phyloP scores from a whole-genome alignment of 257 asterid species.

The Jaltomata sinuosa region DNA sequence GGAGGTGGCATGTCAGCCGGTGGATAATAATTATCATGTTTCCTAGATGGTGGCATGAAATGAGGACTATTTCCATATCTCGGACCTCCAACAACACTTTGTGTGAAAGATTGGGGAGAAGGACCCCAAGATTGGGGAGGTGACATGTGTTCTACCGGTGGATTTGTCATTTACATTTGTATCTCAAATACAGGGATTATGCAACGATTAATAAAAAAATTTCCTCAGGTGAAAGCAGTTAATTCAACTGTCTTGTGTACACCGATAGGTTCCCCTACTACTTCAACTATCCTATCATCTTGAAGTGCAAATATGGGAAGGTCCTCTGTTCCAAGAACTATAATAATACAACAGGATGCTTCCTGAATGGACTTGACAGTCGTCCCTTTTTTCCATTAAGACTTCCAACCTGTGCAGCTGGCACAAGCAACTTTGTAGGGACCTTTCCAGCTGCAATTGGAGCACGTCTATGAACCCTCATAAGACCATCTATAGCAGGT shows the following conservation, averaged over 20 bases:
- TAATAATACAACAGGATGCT: conserved; percentile 74
- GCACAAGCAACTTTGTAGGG: conserved; percentile 74
- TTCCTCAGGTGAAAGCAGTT: conserved; percentile 73
- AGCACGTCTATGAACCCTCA: conserved; percentile 74
- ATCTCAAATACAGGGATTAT: conserved; percentile 58
- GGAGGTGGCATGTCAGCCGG: conserved; percentile 57
- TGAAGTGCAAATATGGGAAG: conserved; percentile 74
- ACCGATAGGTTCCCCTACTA: conserved; percentile 71
- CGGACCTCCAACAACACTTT: conserved; percentile 42
- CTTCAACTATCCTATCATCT: conserved; percentile 89
- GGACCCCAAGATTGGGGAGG: conserved; percentile 80
- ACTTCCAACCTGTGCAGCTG: conserved; percentile 92
- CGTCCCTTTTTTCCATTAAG: conserved; percentile 84
- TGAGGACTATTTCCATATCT: conserved; percentile 62
- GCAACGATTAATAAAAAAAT: conserved; percentile 82
- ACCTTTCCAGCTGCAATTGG: conserved; percentile 48
- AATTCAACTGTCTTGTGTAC: conserved; percentile 74
- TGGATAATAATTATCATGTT: conserved; percentile 62
- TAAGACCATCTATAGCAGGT: conserved; percentile 94
- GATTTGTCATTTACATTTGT: conserved; percentile 65
- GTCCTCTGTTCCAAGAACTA: conserved; percentile 89
- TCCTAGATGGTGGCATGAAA: conserved; percentile 63
- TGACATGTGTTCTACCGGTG: conserved; percentile 61
- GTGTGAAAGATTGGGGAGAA: conserved; percentile 64
- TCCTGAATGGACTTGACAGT: conserved; percentile 93